Conservation (phyloP, 2,329 filamentous ascomycete species). For the Ceratocystis alfenasii region DNA sequence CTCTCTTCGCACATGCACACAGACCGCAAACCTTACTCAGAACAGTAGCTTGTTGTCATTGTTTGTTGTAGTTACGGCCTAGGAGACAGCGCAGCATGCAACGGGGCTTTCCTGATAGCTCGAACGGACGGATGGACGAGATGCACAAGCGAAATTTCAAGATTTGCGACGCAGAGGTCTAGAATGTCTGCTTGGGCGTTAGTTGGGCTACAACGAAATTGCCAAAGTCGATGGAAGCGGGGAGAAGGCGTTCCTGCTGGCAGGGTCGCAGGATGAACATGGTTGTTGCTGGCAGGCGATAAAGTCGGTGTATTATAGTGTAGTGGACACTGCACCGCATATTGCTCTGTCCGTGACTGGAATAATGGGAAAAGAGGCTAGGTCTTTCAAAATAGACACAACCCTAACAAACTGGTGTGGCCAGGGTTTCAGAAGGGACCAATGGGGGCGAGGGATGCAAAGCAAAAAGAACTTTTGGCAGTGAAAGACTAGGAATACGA, state of each 20-base stretch:
- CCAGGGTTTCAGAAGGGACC: background rate
- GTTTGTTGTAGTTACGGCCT: slow-evolving; percentile 5
- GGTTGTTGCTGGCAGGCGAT: background rate
- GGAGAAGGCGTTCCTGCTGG: background rate
- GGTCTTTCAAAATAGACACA: background rate
- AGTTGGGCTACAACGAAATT: background rate
- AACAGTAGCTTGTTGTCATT: slow-evolving; percentile 1
- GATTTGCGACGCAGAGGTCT: slow-evolving; percentile 4
- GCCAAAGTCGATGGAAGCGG: background rate
- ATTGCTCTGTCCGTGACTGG: background rate
- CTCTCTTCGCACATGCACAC: no score
- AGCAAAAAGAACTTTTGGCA: slow-evolving; percentile 3
- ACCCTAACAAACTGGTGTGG: background rate
- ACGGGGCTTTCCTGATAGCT: background rate
- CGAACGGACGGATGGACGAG: background rate
- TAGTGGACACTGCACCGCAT: no score
- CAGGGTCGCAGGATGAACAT: background rate
- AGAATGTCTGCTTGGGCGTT: background rate
- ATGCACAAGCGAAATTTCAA: slow-evolving; percentile 3
- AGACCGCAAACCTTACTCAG: background rate
- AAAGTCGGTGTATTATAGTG: background rate
- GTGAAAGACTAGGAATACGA: slow-evolving; percentile 2
- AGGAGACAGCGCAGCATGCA: background rate
- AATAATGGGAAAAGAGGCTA: background rate
- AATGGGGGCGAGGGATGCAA: background rate